Percentiles rank a stretch among this genome's conserved stretches.
Evolutionary conservation across 176 grass and related monocot genomes (phyloP).

Genomic region (Cocos nucifera): DNA sequence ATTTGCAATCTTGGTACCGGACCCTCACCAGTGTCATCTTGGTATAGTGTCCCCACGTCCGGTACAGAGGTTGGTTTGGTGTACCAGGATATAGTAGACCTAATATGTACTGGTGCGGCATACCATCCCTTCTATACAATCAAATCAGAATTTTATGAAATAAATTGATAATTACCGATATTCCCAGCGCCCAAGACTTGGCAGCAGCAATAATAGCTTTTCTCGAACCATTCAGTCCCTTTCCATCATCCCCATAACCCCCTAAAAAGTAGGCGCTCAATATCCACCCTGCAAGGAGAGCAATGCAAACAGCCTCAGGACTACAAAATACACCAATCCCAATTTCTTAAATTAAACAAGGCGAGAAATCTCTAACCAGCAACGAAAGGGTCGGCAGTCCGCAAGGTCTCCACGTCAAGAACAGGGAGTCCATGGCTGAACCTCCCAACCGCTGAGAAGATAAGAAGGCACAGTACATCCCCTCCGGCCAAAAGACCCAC

Average conservation of each 20-base stretch:
- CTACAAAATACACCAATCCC: no score
- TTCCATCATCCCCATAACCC: constrained; percentile 75
- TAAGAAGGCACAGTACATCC: constrained; percentile 72
- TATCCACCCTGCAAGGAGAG: constrained; percentile 39
- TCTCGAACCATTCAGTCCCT: constrained; percentile 57
- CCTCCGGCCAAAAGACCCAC: constrained; percentile 67
- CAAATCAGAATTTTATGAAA: not conserved
- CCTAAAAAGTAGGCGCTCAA: constrained; percentile 77
- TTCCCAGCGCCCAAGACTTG: constrained; percentile 74
- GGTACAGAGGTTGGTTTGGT: no score
- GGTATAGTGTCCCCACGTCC: no score
- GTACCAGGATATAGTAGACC: no score
- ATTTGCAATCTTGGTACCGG: no score
- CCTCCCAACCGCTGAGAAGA: constrained; percentile 78
- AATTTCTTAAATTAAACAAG: not conserved
- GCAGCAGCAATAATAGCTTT: constrained; percentile 44
- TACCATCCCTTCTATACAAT: not conserved
- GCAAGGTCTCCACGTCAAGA: constrained; percentile 62
- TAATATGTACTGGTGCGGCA: no score
- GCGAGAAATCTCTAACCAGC: constrained; percentile 43
- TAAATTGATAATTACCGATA: constrained; percentile 43
- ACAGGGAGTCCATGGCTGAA: constrained; percentile 78
- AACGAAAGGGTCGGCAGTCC: constrained; percentile 78
- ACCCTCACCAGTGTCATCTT: no score
- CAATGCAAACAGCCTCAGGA: not conserved